Conservation (phyloP, 345 rosid genomes). For the Euclidium syriacum region DNA sequence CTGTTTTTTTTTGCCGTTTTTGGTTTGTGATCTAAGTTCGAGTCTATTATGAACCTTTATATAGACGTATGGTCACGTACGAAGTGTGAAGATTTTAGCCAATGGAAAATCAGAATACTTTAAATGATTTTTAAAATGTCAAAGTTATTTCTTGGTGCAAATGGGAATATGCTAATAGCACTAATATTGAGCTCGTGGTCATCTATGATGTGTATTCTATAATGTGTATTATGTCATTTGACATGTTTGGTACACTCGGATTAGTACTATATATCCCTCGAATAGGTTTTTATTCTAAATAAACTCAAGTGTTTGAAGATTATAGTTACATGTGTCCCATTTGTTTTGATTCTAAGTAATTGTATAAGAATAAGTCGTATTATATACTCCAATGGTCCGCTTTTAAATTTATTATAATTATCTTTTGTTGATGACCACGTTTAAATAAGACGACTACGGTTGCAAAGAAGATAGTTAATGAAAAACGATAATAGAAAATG, state of each 20-base stretch:
- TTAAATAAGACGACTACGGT: too few species aligned
- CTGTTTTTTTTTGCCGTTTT: slow-evolving; percentile 2
- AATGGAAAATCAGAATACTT: slow-evolving; percentile 16
- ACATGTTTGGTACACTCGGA: slow-evolving; percentile 1
- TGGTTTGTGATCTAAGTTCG: slow-evolving; percentile 18
- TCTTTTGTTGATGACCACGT: neutral
- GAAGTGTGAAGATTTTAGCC: slow-evolving; percentile 1
- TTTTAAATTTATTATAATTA: neutral
- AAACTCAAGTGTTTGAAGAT: neutral
- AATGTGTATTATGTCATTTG: slow-evolving; percentile 19
- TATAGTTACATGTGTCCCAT: slow-evolving; percentile 10
- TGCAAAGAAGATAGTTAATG: too few species aligned
- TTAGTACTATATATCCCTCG: slow-evolving; percentile 9
- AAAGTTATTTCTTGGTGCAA: slow-evolving; percentile 9
- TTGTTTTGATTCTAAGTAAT: neutral
- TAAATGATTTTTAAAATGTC: neutral
- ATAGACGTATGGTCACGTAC: slow-evolving; percentile 24
- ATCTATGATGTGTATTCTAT: too few species aligned
- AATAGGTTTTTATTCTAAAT: neutral
- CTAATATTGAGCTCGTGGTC: slow-evolving; percentile 12
- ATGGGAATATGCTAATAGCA: slow-evolving; percentile 21
- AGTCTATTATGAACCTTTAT: slow-evolving; percentile 13
- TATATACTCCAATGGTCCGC: neutral
- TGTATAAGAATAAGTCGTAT: neutral
- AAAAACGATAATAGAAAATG: too few species aligned